Percentiles rank a stretch among this genome's conserved stretches.
These are phyloP conservation scores for Sphaerostilbella broomeana DNA, from an alignment of 2,329 filamentous ascomycete genomes.

Conservation along the genomic window DNA sequence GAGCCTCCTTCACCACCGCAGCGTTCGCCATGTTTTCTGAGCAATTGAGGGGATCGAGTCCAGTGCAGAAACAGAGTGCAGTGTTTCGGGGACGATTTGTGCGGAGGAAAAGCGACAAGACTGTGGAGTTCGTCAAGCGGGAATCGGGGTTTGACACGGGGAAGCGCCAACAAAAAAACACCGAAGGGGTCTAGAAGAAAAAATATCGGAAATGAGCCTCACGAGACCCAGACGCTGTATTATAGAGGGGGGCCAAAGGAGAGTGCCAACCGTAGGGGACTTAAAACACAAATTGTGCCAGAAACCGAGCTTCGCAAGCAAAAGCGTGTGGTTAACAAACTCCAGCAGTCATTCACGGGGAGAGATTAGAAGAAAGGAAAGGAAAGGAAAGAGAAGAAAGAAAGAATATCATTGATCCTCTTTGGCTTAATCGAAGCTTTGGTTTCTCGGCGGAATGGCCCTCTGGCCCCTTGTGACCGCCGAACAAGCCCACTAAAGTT, in stretches of 20 bases:
- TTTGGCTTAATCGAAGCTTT: too few species aligned
- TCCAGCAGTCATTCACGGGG: too few species aligned
- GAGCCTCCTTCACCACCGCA: conserved; percentile 55
- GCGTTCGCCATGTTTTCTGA: conserved; percentile 31
- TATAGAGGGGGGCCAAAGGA: too few species aligned
- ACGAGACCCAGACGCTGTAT: too few species aligned
- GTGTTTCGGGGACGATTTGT: conserved; percentile 9
- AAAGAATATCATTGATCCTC: too few species aligned
- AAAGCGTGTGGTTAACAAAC: too few species aligned
- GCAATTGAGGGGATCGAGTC: neutral
- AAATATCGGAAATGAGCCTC: conserved; percentile 11
- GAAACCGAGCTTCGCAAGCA: too few species aligned
- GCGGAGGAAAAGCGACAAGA: conserved; percentile 8
- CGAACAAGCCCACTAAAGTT: too few species aligned
- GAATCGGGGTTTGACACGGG: conserved; percentile 7
- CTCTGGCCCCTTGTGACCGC: too few species aligned
- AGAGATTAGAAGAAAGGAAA: neutral
- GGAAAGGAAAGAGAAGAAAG: conserved; percentile 1
- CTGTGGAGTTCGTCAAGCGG: conserved; percentile 10
- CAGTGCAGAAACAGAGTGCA: conserved; percentile 5
- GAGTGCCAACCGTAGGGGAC: conserved; percentile 6
- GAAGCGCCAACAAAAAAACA: conserved; percentile 11
- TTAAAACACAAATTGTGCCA: too few species aligned
- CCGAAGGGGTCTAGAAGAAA: conserved; percentile 6
- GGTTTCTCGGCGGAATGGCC: too few species aligned